Conservation (phyloP, 2,329 filamentous ascomycete genomes). For the Lasiodiplodia gonubiensis region DNA sequence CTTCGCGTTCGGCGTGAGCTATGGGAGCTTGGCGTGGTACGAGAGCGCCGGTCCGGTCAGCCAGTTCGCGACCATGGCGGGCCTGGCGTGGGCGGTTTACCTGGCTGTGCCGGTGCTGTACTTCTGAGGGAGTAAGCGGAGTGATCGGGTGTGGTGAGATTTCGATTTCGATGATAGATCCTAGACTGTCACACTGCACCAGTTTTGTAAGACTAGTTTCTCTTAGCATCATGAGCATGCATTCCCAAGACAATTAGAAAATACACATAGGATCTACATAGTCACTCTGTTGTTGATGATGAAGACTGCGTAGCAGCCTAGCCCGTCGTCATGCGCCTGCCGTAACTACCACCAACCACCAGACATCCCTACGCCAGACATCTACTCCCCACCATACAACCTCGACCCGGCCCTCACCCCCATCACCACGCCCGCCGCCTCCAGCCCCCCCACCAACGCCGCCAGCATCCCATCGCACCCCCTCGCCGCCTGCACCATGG, state of each 20-base stretch:
- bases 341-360: too few species aligned
- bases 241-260: too few species aligned
- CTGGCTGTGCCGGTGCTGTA: neutral
- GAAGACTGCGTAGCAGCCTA: too few species aligned
- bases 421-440: neutral
- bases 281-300: too few species aligned
- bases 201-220: too few species aligned
- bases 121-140: neutral
- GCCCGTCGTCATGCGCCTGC: too few species aligned
- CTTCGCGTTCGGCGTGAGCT: neutral
- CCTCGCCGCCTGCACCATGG: neutral
- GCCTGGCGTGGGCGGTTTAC: neutral
- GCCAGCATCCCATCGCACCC: slow-evolving; percentile 9
- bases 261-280: too few species aligned
- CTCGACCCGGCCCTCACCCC: neutral
- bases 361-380: too few species aligned
- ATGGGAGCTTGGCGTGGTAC: neutral
- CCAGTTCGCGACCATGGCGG: neutral
- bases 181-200: too few species aligned
- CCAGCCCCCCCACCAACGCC: neutral
- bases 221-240: too few species aligned
- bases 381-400: neutral
- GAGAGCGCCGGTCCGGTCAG: neutral
- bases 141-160: too few species aligned
- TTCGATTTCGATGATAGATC: too few species aligned